Evolutionary conservation across 805 yeast species (phyloP).

Genomic region (Jamesozyma rosinii): DNA sequence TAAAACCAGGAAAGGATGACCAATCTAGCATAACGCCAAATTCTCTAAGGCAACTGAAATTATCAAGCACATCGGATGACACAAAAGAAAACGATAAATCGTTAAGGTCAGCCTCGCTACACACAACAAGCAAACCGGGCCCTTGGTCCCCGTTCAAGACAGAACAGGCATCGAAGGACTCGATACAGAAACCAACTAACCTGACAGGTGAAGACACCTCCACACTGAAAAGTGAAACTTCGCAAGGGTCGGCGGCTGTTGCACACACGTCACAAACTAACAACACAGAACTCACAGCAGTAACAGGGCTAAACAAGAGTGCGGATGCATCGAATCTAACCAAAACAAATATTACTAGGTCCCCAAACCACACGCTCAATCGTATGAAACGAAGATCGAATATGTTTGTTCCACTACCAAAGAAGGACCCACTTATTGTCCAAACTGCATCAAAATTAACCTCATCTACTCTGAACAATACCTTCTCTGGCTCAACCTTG

Average conservation of each 20-base stretch:
- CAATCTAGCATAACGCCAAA: slow-evolving; percentile 14
- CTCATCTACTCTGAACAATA: slow-evolving; percentile 1
- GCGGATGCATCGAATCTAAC: not conserved
- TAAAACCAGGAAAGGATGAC: not conserved
- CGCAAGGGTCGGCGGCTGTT: not conserved
- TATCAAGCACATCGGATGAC: not conserved
- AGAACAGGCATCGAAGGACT: slow-evolving; percentile 10
- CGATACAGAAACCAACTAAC: not conserved
- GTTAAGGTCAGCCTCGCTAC: not conserved
- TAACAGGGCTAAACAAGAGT: not conserved
- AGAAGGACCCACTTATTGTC: slow-evolving; percentile 27
- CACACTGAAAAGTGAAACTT: not conserved
- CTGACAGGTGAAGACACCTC: not conserved
- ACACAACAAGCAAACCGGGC: slow-evolving; percentile 6
- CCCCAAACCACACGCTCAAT: slow-evolving; percentile 4
- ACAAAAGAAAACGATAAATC: slow-evolving; percentile 1
- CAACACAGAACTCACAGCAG: not conserved
- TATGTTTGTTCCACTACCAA: slow-evolving; percentile 30
- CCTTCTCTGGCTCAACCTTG: slow-evolving; percentile 4
- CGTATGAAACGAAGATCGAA: slow-evolving; percentile 23
- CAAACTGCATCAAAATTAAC: slow-evolving; percentile 3
- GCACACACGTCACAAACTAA: not conserved
- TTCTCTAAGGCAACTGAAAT: slow-evolving; percentile 6
- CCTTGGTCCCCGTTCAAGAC: slow-evolving; percentile 27
- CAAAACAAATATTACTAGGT: not conserved